phyloP scores from a whole-genome alignment of 768 basidiomycete genomes.

The Inosperma sp. region DNA sequence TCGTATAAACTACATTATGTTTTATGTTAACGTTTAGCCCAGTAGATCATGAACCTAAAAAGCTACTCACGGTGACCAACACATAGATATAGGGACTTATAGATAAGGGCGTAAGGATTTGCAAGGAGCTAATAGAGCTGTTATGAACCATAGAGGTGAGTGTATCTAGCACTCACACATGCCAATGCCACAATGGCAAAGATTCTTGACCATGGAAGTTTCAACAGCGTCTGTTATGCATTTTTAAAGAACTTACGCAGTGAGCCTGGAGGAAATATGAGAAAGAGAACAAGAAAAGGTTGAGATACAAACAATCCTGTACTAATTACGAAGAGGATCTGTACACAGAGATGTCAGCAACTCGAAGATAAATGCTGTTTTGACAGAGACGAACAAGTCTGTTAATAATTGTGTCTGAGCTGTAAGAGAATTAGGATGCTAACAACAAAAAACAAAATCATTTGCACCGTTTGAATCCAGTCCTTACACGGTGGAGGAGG shows the following conservation, averaged over 20 bases:
- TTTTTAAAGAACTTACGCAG: constrained; percentile 2
- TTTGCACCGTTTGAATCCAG: constrained; percentile 11
- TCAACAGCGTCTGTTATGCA: not conserved
- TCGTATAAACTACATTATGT: constrained; percentile 1
- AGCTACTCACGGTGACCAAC: constrained; percentile 1
- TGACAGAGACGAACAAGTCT: constrained; percentile 13
- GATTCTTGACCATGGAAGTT: not conserved
- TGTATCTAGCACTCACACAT: not conserved
- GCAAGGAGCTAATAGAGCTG: not conserved
- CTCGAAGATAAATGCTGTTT: not conserved
- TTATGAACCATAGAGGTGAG: not conserved
- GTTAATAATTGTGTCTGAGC: constrained; percentile 22
- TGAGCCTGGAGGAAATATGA: constrained; percentile 2
- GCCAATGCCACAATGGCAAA: constrained; percentile 5
- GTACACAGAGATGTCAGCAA: not conserved
- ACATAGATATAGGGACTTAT: constrained; percentile 2
- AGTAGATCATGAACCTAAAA: not conserved
- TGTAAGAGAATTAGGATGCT: constrained; percentile 3
- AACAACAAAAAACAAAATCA: not conserved
- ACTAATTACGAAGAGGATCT: constrained; percentile 23
- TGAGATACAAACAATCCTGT: constrained; percentile 12
- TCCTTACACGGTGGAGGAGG: constrained; percentile 11
- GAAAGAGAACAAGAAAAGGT: constrained; percentile 1
- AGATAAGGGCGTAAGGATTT: constrained; percentile 1
- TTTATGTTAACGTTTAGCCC: constrained; percentile 1